phyloP scores from a whole-genome alignment of 495 filamentous ascomycete genomes.

The Geoglossum glabrum region DNA sequence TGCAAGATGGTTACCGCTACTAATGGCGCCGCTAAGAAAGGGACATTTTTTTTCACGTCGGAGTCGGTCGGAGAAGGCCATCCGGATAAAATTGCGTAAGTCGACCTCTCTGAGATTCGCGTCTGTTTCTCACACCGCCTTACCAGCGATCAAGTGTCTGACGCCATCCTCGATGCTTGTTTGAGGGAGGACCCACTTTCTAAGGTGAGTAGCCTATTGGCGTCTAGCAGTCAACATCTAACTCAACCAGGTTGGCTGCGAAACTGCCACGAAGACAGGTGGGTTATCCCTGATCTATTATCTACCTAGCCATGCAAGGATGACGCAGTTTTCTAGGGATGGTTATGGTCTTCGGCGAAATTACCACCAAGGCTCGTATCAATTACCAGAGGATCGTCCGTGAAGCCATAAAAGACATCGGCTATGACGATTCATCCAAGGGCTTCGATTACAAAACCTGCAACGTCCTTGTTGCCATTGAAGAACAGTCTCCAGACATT shows the following conservation, averaged over 20 bases:
- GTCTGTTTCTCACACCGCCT: conserved; percentile 7
- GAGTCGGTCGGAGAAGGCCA: conserved; percentile 97
- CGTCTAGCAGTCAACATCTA: no score
- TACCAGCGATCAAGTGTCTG: conserved; percentile 77
- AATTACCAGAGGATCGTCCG: conserved; percentile 99
- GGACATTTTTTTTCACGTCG: conserved; percentile 96
- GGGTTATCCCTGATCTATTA: no score
- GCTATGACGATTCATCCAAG: conserved; percentile 90
- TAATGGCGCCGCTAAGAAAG: conserved; percentile 34
- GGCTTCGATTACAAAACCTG: conserved; percentile 99
- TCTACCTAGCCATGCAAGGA: no score
- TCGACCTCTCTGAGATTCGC: background rate
- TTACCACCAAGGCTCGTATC: conserved; percentile 82
- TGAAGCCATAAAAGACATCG: conserved; percentile 89
- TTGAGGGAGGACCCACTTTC: conserved; percentile 82
- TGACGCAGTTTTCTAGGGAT: conserved; percentile 33
- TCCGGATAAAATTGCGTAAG: conserved; percentile 86
- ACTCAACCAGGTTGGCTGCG: conserved; percentile 73
- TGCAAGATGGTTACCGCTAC: conserved; percentile 31
- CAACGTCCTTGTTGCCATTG: conserved; percentile 95
- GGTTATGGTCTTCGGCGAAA: conserved; percentile 99
- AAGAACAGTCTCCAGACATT: conserved; percentile 97
- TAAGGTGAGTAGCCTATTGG: conserved; percentile 46
- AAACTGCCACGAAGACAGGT: conserved; percentile 98
- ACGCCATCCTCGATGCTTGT: conserved; percentile 97